These are phyloP conservation scores for Trichoderma arundinaceum DNA, from an alignment of 2,329 filamentous ascomycete genomes.

Conservation along the genomic window DNA sequence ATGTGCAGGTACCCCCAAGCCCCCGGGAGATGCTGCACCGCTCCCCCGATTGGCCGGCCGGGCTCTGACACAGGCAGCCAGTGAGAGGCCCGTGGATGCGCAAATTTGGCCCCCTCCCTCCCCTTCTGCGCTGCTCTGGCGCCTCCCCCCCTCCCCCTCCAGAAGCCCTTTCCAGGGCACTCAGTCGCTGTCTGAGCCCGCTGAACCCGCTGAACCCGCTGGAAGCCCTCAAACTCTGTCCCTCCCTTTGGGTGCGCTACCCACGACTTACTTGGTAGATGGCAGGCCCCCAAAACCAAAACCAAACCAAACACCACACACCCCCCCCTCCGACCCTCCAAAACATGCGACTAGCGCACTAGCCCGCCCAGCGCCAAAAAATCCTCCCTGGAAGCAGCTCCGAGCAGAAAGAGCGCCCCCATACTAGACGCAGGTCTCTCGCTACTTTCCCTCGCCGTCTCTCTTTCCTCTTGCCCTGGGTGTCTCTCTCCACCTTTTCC, in stretches of 20 bases:
- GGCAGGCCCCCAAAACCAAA: too few relatives aligned
- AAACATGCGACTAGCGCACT: constrained; percentile 6
- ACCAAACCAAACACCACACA: too few relatives aligned
- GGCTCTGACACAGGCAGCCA: neutral
- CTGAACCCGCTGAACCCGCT: too few relatives aligned
- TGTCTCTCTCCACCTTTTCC: constrained; percentile 28
- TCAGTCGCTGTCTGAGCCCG: neutral
- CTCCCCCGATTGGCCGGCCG: constrained; percentile 35
- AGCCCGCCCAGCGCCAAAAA: constrained; percentile 14
- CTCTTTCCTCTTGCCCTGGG: neutral
- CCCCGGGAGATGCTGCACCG: constrained; percentile 32
- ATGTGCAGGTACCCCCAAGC: constrained; percentile 26
- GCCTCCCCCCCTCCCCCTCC: neutral
- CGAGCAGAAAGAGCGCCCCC: neutral
- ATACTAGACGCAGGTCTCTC: neutral
- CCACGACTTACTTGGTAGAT: too few relatives aligned
- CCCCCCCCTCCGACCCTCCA: constrained; percentile 19
- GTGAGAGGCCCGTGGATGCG: constrained; percentile 7
- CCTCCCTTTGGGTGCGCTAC: too few relatives aligned
- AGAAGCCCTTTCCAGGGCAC: too few relatives aligned
- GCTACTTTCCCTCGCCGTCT: neutral
- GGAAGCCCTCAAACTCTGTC: constrained; percentile 12
- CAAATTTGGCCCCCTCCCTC: constrained; percentile 21
- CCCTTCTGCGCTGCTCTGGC: neutral
- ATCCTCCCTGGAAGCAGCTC: constrained; percentile 15